Percentiles rank a stretch among this genome's conserved stretches.
Evolutionary conservation across 73 alveolate species (phyloP).

Genomic region (Durusdinium trenchii): DNA sequence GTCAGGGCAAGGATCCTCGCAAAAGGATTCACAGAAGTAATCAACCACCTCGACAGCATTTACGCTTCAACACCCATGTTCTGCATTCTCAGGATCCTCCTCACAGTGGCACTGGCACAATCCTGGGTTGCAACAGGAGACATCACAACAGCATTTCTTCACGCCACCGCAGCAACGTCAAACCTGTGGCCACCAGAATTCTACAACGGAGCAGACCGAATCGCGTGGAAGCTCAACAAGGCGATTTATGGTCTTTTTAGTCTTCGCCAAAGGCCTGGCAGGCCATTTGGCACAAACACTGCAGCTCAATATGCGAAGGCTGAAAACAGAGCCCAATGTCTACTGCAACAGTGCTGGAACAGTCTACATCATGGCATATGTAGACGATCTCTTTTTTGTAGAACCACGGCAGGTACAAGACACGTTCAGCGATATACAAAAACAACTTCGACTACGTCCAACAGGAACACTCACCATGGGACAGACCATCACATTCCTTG

Average conservation of each 20-base stretch:
- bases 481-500: neutral
- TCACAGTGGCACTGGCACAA: neutral
- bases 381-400: neutral
- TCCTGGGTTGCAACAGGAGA: neutral
- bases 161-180: neutral
- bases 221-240: slow-evolving; percentile 22
- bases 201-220: neutral
- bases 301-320: neutral
- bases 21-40: neutral
- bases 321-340: neutral
- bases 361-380: neutral
- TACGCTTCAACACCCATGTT: slow-evolving; percentile 22
- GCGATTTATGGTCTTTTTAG: neutral
- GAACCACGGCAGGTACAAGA: neutral
- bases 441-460: neutral
- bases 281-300: neutral
- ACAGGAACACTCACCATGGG: neutral
- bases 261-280: slow-evolving; percentile 1
- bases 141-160: slow-evolving; percentile 13
- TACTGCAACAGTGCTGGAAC: neutral
- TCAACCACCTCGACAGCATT: slow-evolving; percentile 7
- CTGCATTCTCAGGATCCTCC: neutral
- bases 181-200: neutral
- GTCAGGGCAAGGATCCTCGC: slow-evolving; percentile 3
- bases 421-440: neutral